Evolutionary conservation across 257 asterid genomes (phyloP).

Genomic region (Fraxinus cuspidata): DNA sequence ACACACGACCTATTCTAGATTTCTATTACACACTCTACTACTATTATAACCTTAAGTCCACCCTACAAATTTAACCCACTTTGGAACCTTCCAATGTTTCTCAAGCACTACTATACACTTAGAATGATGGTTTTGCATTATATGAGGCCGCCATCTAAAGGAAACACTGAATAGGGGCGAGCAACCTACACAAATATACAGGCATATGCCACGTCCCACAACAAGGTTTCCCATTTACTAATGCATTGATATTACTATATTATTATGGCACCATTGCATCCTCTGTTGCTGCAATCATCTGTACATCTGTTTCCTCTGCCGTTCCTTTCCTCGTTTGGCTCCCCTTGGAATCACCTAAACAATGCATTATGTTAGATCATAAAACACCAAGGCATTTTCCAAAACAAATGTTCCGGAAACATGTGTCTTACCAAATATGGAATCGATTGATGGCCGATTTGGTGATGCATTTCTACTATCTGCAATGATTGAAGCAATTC

Average conservation of each 20-base stretch:
- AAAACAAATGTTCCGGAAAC: slow-evolving; percentile 9
- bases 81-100: slow-evolving; percentile 22
- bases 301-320: slow-evolving; percentile 52
- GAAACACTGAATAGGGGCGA: slow-evolving; percentile 42
- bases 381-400: not conserved
- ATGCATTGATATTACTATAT: not conserved
- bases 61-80: slow-evolving; percentile 34
- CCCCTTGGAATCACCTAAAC: slow-evolving; percentile 46
- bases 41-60: slow-evolving; percentile 22
- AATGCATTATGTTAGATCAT: slow-evolving; percentile 15
- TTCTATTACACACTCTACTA: slow-evolving; percentile 37
- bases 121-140: slow-evolving; percentile 36
- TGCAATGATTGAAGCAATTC: slow-evolving; percentile 19
- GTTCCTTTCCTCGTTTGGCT: slow-evolving; percentile 38
- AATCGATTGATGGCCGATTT: slow-evolving; percentile 57
- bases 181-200: slow-evolving; percentile 73
- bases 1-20: slow-evolving; percentile 41
- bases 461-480: slow-evolving; percentile 67
- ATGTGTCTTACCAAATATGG: slow-evolving; percentile 51
- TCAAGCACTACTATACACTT: slow-evolving; percentile 58
- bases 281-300: slow-evolving; percentile 53
- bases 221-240: slow-evolving; percentile 23
- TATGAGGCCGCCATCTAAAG: slow-evolving; percentile 28
- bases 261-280: slow-evolving; percentile 60
- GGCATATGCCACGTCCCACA: slow-evolving; percentile 54